A percentile compares a stretch with the other conserved stretches of the same genome.
These are phyloP conservation scores for Globisporangium nodosum DNA, from an alignment of 352 stramenopile species.

Conservation along the genomic window DNA sequence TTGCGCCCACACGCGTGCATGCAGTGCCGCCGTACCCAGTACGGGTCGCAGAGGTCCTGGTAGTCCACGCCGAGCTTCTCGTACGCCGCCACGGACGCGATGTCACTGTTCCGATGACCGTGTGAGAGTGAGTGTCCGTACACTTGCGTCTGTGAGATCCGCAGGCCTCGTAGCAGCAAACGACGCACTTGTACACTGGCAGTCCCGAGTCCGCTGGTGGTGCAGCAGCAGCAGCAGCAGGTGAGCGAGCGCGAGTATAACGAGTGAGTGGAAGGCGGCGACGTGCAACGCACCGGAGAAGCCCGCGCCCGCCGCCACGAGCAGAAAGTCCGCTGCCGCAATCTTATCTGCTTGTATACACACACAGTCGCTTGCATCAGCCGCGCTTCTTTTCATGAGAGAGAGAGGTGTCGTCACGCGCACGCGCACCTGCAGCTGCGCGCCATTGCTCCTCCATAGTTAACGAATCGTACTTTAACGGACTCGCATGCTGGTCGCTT, in stretches of 20 bases:
- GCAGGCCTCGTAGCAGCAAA: background rate
- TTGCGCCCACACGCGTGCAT: background rate
- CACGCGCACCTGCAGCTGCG: conserved; percentile 25
- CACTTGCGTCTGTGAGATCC: background rate
- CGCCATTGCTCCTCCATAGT: conserved; percentile 12
- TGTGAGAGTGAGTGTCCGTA: background rate
- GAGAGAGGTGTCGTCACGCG: background rate
- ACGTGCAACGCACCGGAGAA: conserved; percentile 59
- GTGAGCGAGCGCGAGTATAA: background rate
- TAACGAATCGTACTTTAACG: background rate
- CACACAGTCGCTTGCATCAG: background rate
- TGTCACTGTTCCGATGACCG: conserved; percentile 41
- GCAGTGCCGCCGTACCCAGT: conserved; percentile 32
- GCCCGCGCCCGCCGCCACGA: conserved; percentile 84
- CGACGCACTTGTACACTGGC: conserved; percentile 81
- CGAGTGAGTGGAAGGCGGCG: background rate
- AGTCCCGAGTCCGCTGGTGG: conserved; percentile 73
- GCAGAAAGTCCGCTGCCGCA: conserved; percentile 69
- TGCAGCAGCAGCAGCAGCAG: background rate
- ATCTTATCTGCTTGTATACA: conserved; percentile 50
- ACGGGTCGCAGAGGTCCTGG: conserved; percentile 85
- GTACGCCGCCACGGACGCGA: conserved; percentile 82
- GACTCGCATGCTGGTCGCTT: background rate
- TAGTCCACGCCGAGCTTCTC: conserved; percentile 77
- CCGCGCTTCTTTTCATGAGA: too few species aligned